Base-by-base conservation (phyloP, 2,329 filamentous ascomycete species). In the Exophiala viscosa region DNA sequence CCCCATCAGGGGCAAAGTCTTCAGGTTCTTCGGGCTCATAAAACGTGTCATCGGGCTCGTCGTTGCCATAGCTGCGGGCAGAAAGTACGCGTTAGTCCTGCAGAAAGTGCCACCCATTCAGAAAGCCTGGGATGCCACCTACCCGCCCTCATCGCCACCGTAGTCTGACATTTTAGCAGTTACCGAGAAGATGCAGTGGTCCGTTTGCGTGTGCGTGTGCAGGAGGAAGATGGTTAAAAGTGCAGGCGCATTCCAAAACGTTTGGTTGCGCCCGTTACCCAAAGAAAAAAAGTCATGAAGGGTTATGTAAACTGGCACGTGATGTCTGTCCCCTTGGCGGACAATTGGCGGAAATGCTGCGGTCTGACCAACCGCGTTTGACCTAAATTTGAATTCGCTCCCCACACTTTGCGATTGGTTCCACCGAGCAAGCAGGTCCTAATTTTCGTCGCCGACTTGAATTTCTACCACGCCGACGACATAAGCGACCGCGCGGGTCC, bases 131-230 rank as follows among this genome's bases (percentile, higher is more conserved):
- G 50, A 79, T 75, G 72, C 84, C 81, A 73, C 78, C 62, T 76
- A 80, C 60, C 74, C 77, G 65, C 83, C 82, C 62, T 86, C 81
- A 65, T 85, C 82, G 63, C 83, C 85, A 63, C 83, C 85, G 73
- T 84, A 85, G 73, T 88, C 86, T 71, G 86, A 90, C 86, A 90
- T 89, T 44, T 54, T 68, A 65, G 47, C 15, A 11, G 31, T 33
- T 20, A 50, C 15, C 14, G 20, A n/a, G 11, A 6, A 36, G 34
- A 17, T 38, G 52, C 45, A 35, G 20, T 10, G 23, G 5, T 28
- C 23, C 8, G 23, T 28, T 28, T 28, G 23, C 23, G 23, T 28
- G 23, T 28, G 23, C 23, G 23, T 28, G 23, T 28, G 23, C 23
- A 28, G 23, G 23, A 5, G 23, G 23, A 28, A 28, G 3, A 28